A percentile compares a stretch with the other conserved stretches of the same genome.
Conservation (phyloP, 768 basidiomycete genomes). For the Suillus ampliporus region DNA sequence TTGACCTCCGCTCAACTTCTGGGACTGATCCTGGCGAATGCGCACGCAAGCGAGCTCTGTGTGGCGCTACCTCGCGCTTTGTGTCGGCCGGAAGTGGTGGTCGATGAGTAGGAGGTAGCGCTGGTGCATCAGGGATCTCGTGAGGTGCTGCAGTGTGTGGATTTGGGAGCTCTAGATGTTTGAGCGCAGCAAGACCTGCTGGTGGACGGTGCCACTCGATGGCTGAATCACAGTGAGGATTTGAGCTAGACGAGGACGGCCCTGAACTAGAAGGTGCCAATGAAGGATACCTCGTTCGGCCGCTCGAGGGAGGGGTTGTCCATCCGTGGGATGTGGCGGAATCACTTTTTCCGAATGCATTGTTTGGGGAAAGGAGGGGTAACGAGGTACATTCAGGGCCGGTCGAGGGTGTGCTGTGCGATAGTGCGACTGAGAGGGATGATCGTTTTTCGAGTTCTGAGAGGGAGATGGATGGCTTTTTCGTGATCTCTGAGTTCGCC, state of each 20-base stretch:
- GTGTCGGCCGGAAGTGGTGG: background rate
- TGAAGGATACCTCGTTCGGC: slow-evolving; percentile 32
- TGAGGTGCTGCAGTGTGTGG: slow-evolving; percentile 25
- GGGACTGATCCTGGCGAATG: slow-evolving; percentile 21
- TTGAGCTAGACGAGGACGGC: slow-evolving; percentile 13
- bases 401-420: background rate
- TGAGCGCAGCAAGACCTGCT: slow-evolving; percentile 27
- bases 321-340: slow-evolving; percentile 24
- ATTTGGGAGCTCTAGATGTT: slow-evolving; percentile 19
- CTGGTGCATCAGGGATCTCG: background rate
- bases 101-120: background rate
- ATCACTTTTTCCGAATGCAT: slow-evolving; percentile 29
- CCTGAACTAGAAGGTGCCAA: slow-evolving; percentile 26
- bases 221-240: slow-evolving; percentile 15
- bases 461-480: background rate
- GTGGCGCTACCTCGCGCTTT: too few relatives aligned
- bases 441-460: background rate
- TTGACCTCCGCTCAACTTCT: slow-evolving; percentile 27
- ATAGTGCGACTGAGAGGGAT: slow-evolving; percentile 1
- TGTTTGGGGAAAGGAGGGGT: slow-evolving; percentile 31
- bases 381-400: slow-evolving; percentile 23
- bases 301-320: slow-evolving; percentile 20
- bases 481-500: background rate
- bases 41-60: slow-evolving; percentile 26
- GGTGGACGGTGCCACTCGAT: slow-evolving; percentile 33